A percentile compares a stretch with the other conserved stretches of the same genome.
phyloP scores from a whole-genome alignment of 345 rosid genomes.

The Eucalyptus regnans region DNA sequence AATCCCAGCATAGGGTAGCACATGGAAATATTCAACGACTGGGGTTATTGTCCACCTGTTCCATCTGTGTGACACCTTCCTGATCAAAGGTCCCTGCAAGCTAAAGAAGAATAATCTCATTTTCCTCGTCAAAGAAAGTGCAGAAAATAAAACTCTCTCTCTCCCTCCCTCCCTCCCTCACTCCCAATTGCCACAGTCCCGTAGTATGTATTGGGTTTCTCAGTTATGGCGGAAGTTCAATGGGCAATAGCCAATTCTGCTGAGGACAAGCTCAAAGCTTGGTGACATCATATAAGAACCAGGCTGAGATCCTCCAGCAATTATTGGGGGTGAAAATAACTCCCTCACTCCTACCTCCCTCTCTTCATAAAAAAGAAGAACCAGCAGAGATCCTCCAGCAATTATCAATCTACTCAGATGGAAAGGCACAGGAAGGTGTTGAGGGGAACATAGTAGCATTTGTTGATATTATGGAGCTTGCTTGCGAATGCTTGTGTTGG shows the following conservation, averaged over 20 bases:
- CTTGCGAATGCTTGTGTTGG: background rate
- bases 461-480: background rate
- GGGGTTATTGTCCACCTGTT: conserved; percentile 16
- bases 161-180: background rate
- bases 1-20: conserved; percentile 42
- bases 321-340: background rate
- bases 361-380: background rate
- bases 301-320: background rate
- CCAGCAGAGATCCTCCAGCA: background rate
- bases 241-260: background rate
- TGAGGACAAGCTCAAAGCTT: background rate
- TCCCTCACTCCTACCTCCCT: too few species aligned
- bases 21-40: conserved; percentile 38
- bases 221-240: background rate
- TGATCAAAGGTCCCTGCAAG: conserved; percentile 46
- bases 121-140: background rate
- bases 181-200: background rate
- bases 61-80: background rate
- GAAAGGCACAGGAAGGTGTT: background rate
- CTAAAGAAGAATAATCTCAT: conserved; percentile 8
- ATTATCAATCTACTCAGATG: background rate
- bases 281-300: background rate
- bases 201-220: background rate
- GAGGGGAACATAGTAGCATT: background rate
- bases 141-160: background rate